Conservation (phyloP, 2,329 filamentous ascomycete genomes). For the Colletotrichum lindemuthianum region DNA sequence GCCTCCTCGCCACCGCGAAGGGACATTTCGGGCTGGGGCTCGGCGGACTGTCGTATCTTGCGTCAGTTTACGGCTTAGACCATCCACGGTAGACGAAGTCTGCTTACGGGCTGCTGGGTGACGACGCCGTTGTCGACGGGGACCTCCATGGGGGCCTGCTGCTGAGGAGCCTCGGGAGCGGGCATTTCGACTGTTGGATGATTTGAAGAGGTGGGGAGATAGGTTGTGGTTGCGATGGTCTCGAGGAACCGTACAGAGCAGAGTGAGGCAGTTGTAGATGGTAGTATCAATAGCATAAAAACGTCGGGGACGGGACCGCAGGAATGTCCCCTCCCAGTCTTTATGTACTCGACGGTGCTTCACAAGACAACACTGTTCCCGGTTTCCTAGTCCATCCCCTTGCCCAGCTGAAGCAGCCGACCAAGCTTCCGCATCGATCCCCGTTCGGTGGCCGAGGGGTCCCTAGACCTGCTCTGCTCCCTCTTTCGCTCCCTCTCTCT, state of each 20-base stretch:
- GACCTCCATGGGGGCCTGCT: constrained; percentile 56
- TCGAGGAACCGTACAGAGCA: background rate
- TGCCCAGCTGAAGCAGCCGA: constrained; percentile 13
- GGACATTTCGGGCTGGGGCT: constrained; percentile 52
- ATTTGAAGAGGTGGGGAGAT: background rate
- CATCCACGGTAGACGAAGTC: no score
- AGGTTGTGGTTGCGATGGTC: background rate
- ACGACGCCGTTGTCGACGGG: constrained; percentile 48
- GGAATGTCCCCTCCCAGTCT: background rate
- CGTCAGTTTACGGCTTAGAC: background rate
- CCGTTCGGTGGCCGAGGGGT: constrained; percentile 23
- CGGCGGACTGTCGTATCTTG: constrained; percentile 1
- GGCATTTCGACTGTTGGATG: constrained; percentile 48
- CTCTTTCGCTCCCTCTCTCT: constrained; percentile 9
- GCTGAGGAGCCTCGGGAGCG: constrained; percentile 51
- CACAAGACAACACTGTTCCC: background rate
- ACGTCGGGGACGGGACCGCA: background rate
- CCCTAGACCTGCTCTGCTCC: constrained; percentile 14
- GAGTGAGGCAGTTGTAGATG: background rate
- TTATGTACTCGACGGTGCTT: constrained; percentile 26
- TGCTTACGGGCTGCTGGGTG: constrained; percentile 54
- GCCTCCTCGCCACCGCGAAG: constrained; percentile 57
- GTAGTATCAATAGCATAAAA: background rate
- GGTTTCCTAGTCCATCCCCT: background rate
- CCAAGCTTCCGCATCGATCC: background rate